A percentile compares a stretch with the other conserved stretches of the same genome.
These are phyloP conservation scores for Citrus inodora DNA, from an alignment of 345 rosid genomes.

Conservation along the genomic window DNA sequence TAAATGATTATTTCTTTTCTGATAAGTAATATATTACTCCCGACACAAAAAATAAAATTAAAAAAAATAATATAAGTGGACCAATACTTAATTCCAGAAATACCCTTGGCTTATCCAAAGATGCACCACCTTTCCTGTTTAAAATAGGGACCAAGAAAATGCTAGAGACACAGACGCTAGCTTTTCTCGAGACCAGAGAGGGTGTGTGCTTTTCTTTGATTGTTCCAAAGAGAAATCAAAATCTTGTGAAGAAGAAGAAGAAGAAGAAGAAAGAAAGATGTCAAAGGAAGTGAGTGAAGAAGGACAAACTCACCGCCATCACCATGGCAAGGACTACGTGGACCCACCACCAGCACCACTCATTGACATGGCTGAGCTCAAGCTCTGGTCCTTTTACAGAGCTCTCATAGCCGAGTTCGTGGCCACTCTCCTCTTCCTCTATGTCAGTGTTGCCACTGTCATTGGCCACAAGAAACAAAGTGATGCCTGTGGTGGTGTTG, in stretches of 20 bases:
- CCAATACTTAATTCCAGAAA: constrained; percentile 29
- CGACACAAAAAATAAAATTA: too few species aligned
- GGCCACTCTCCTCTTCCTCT: constrained; percentile 93
- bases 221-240: constrained; percentile 9
- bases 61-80: too few species aligned
- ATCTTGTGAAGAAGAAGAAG: background rate
- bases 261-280: constrained; percentile 29
- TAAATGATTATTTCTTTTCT: too few species aligned
- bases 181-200: too few species aligned
- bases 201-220: too few species aligned
- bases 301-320: constrained; percentile 47
- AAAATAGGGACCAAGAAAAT: constrained; percentile 6
- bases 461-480: constrained; percentile 68
- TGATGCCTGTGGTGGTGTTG: constrained; percentile 73
- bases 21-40: too few species aligned
- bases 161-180: too few species aligned
- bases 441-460: constrained; percentile 74
- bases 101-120: constrained; percentile 41
- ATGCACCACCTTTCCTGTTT: constrained; percentile 11
- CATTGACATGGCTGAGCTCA: constrained; percentile 58
- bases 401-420: constrained; percentile 94
- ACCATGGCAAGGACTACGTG: constrained; percentile 71
- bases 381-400: constrained; percentile 86
- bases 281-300: constrained; percentile 86
- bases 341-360: constrained; percentile 98